Percentiles rank a stretch among this genome's conserved stretches.
These are phyloP conservation scores for Penicillium frequentans DNA, from an alignment of 2,329 filamentous ascomycete genomes.

Conservation along the genomic window DNA sequence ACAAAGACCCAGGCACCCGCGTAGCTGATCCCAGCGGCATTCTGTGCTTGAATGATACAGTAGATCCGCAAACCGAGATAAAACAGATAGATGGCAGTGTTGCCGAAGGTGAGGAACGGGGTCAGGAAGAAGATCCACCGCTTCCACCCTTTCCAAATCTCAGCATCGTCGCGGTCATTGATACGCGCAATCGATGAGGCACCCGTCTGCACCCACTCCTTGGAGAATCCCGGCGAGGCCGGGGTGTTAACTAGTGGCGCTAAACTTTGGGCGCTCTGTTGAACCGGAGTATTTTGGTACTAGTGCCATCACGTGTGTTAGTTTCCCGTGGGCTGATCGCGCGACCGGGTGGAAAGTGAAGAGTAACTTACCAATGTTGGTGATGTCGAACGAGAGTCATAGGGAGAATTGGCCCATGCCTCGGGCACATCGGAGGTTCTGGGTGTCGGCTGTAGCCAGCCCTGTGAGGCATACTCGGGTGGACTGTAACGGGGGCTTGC, in stretches of 20 bases:
- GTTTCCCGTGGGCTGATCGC: not conserved
- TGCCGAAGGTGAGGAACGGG: conserved; percentile 36
- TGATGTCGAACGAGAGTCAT: conserved; percentile 31
- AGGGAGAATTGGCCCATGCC: conserved; percentile 25
- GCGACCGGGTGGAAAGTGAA: not conserved
- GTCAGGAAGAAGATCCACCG: conserved; percentile 35
- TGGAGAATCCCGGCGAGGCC: conserved; percentile 30
- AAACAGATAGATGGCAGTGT: conserved; percentile 37
- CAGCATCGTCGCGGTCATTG: conserved; percentile 37
- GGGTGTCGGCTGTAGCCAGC: conserved; percentile 21
- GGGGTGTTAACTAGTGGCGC: conserved; percentile 33
- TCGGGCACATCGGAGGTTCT: conserved; percentile 21
- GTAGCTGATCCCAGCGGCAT: conserved; percentile 41
- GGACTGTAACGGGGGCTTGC: conserved; percentile 18
- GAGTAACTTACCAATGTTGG: conserved; percentile 29
- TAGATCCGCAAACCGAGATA: conserved; percentile 55
- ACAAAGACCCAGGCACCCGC: conserved; percentile 60
- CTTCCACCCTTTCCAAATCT: conserved; percentile 40
- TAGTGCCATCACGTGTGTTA: conserved; percentile 8
- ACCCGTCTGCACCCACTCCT: conserved; percentile 39
- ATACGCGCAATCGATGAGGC: conserved; percentile 33
- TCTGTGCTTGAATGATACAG: conserved; percentile 56
- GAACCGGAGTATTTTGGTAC: conserved; percentile 22
- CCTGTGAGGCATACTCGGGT: conserved; percentile 22
- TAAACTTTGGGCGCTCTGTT: conserved; percentile 36